A percentile compares a stretch with the other conserved stretches of the same genome.
Conservation (phyloP, 2,329 filamentous ascomycete species). For the Onygenales sp. region DNA sequence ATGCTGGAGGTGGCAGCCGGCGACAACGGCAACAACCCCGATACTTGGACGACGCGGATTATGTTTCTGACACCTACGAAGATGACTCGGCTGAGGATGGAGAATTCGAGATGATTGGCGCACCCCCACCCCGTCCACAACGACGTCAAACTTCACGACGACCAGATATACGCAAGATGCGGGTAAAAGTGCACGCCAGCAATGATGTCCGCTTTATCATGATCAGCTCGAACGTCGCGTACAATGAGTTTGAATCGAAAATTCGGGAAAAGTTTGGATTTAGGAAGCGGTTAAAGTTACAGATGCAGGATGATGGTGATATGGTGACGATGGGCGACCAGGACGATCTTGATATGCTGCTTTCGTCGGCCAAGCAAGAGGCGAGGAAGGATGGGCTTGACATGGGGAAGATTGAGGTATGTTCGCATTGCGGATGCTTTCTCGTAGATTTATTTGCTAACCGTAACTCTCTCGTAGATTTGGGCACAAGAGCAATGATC, state of each 20-base stretch:
- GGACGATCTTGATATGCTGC: constrained; percentile 85
- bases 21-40: constrained; percentile 43
- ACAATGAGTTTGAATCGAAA: constrained; percentile 65
- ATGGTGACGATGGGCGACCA: constrained; percentile 97
- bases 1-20: constrained; percentile 28
- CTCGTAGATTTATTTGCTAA: neutral
- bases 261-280: constrained; percentile 83
- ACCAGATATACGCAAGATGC: constrained; percentile 65
- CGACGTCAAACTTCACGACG: constrained; percentile 27
- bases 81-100: constrained; percentile 62
- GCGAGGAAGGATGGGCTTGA: constrained; percentile 68
- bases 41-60: constrained; percentile 73
- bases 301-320: constrained; percentile 83
- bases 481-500: constrained; percentile 13
- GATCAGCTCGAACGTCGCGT: constrained; percentile 63
- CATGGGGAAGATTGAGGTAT: constrained; percentile 90
- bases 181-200: constrained; percentile 78
- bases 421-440: constrained; percentile 24
- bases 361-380: constrained; percentile 57
- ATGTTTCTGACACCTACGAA: constrained; percentile 60
- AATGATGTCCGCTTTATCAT: constrained; percentile 91
- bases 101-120: constrained; percentile 70
- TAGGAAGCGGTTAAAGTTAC: constrained; percentile 56
- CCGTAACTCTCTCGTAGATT: constrained; percentile 7
- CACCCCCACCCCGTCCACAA: constrained; percentile 27